Percentiles rank a stretch among this genome's conserved stretches.
Conservation (phyloP, 2,329 filamentous ascomycete species). For the Chaetomium sp. region DNA sequence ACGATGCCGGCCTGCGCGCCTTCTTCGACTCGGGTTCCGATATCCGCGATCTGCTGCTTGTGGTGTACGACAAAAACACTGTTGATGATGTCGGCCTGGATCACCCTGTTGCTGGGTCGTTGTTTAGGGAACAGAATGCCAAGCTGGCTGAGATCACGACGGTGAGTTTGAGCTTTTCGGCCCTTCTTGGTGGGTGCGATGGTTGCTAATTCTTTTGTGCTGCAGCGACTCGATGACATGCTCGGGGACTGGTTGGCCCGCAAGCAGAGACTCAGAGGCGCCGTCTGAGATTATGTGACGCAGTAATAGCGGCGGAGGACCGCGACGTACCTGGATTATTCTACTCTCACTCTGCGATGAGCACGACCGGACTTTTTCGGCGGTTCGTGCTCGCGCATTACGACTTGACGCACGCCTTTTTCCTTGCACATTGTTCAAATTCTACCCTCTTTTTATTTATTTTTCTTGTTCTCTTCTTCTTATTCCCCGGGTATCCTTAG, state of each 20-base stretch:
- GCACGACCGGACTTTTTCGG: neutral
- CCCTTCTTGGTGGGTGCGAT: neutral
- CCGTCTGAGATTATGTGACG: conserved; percentile 40
- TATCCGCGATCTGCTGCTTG: conserved; percentile 83
- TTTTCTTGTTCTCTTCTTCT: too few relatives aligned
- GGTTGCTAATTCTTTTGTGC: conserved; percentile 30
- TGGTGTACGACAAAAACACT: conserved; percentile 90
- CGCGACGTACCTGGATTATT: neutral
- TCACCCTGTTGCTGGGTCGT: conserved; percentile 76
- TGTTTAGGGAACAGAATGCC: conserved; percentile 87
- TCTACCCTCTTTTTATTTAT: too few relatives aligned
- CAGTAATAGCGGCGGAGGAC: neutral
- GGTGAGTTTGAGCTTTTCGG: conserved; percentile 48
- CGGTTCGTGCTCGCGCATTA: conserved; percentile 8
- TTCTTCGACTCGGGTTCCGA: conserved; percentile 91
- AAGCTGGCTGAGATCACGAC: conserved; percentile 83
- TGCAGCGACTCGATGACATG: conserved; percentile 79
- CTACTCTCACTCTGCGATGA: conserved; percentile 7
- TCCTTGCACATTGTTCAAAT: neutral
- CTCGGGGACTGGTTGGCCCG: conserved; percentile 78
- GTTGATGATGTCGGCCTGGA: conserved; percentile 78
- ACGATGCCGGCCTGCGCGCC: conserved; percentile 78
- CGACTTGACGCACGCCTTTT: conserved; percentile 21
- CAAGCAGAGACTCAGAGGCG: conserved; percentile 63
- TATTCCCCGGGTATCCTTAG: neutral